Percentiles rank a stretch among this genome's conserved stretches.
These are phyloP conservation scores for Pichia manshurica DNA, from an alignment of 805 yeast species.

Conservation along the genomic window DNA sequence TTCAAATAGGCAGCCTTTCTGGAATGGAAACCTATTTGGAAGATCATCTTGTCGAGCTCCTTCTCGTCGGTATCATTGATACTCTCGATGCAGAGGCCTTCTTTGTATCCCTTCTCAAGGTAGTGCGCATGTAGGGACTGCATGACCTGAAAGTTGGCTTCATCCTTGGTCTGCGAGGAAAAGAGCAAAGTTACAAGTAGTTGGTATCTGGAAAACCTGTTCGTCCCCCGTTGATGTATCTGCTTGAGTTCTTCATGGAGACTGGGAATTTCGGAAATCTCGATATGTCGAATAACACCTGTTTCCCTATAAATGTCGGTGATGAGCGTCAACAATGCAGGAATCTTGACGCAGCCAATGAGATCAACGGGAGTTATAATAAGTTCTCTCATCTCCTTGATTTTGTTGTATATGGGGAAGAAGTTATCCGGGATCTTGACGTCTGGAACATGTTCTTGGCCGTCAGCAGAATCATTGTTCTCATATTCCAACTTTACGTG, in stretches of 20 bases:
- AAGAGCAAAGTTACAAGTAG: conserved; percentile 75
- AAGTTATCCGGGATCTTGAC: conserved; percentile 35
- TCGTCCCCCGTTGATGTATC: conserved; percentile 19
- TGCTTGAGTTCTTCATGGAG: not conserved
- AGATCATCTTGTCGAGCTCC: conserved; percentile 60
- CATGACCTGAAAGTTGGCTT: conserved; percentile 73
- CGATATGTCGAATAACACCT: conserved; percentile 6
- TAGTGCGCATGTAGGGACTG: conserved; percentile 47
- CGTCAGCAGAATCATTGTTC: not conserved
- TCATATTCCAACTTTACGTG: conserved; percentile 11
- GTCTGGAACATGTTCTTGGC: not conserved
- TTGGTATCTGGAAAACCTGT: conserved; percentile 57
- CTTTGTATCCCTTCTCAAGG: conserved; percentile 31
- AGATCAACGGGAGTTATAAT: conserved; percentile 81
- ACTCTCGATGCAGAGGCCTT: conserved; percentile 56
- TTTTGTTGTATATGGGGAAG: conserved; percentile 48
- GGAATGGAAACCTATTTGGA: conserved; percentile 80
- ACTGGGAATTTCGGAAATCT: conserved; percentile 6
- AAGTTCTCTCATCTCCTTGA: conserved; percentile 60
- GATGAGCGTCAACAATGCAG: conserved; percentile 36
- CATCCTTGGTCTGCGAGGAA: conserved; percentile 90
- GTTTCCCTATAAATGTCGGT: conserved; percentile 14
- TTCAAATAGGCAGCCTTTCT: conserved; percentile 71
- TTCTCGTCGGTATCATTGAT: conserved; percentile 44
- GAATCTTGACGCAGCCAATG: conserved; percentile 73